Evolutionary conservation across 257 asterid species (phyloP), one percentile per base, ranked within the genome.

Genomic region (Solanum microdontum): DNA sequence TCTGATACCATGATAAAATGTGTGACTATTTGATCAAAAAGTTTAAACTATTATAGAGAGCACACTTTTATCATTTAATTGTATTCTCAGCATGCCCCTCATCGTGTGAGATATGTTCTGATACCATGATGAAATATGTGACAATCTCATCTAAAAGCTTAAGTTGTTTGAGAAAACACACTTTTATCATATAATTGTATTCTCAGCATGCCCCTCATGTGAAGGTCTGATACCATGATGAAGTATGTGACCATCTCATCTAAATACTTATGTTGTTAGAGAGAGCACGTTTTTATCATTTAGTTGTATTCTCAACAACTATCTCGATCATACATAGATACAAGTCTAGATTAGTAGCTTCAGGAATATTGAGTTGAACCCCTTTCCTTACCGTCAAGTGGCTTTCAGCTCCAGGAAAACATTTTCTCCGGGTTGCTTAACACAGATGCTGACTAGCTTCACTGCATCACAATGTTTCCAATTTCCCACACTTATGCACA

Each of bases 1-100:
- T 55, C 2, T 7, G 2, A 7, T 55, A 55, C 66, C 2, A 55
- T 2, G 24, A 55, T 55, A 1, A 55, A 19, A 24, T 19, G 3
- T 55, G 4, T 51, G 9, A 51, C 23, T 0, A 55, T 55, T 11
- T 19, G 10, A 19, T 55, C 11, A 7, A 55, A 19, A 55, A 1
- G 24, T 0, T 55, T 19, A 19, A 2, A 0, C 0, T 55, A 0
- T 19, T 55, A 2, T 4, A 43, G 51, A 43, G 5, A 43, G 5
- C 15, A 43, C 51, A 3, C 5, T 43, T 43, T 43, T 43, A 0
- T 43, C 51, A 43, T 43, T 43, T 43, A 0, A 11, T 43, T 43
- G 15, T 43, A 43, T 43, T 43, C 51, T 40, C 13, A 40, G 10
- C 13, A 40, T 1, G 1, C 13, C 45, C 43, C 13, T 30, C 4